Base-by-base conservation (phyloP, 2,329 filamentous ascomycete species). In the Sphaceloma murrayae region DNA sequence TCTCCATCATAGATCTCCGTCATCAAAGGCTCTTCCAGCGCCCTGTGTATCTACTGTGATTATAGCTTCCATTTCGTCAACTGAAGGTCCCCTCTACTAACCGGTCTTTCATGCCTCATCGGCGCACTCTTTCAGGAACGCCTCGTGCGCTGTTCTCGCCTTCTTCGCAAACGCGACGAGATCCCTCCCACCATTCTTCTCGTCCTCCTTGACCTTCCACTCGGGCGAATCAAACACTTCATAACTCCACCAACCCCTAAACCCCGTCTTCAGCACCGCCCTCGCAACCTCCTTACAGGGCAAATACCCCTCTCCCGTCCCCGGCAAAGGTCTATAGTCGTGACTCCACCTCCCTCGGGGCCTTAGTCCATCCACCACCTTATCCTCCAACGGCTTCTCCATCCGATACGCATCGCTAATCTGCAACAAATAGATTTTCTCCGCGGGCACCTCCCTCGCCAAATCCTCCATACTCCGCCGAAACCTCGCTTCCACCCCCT, bases 361-460 rank as follows among this genome's bases (percentile, higher is more conserved):
- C 21, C 77, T 61, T 32, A 79, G 53, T 0, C 77, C 79, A 24
- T 74, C 67, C 0, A 58, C 53, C 33, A 72, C 60, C 3, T 67
- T 62, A 16, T 67, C 59, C 19, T 32, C 31, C 4, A 87, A 56
- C 0, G 80, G 77, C 3, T 67, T 62, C 0, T 67, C 63, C 27
- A 77, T 70, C 52, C 71, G 76, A 56, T 86, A 87, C 0, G 78
- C 84, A 57, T 89, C 83, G 2, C 75, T 81, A 43, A 88, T 78
- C 57, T 88, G 83, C 2, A 88, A 58, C 0, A 87, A 64, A 56
- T 75, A 87, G 29, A 88, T 85, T 64, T 82, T 86, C 2, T 82
- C 76, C 0, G 70, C 62, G 0, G 81, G 79, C 0, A 88, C 60
- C 0, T 71, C 75, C 1, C 53, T 56, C 0, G 67, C 62, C 1